Evolutionary conservation across 1,284 basidiomycete genomes (phyloP).

Genomic region (Cutaneotrichosporon dermatis): DNA sequence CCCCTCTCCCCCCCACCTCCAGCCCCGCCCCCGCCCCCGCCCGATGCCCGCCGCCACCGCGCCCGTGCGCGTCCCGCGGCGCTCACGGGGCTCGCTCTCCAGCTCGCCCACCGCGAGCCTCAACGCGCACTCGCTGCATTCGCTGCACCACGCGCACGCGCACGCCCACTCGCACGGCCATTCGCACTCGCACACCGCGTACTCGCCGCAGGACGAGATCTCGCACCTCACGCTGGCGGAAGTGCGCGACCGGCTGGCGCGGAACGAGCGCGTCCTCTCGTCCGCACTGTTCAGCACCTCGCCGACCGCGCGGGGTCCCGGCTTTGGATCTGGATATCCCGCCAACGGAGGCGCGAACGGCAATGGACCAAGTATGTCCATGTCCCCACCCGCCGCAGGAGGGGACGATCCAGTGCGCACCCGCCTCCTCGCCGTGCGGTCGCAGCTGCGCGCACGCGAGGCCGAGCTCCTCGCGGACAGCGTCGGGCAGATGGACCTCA

Average conservation of each 20-base stretch:
- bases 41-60: constrained; percentile 1
- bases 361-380: neutral
- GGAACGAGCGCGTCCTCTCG: constrained; percentile 37
- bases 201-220: constrained; percentile 27
- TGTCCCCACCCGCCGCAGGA: neutral
- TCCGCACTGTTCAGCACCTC: constrained; percentile 26
- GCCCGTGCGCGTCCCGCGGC: constrained; percentile 1
- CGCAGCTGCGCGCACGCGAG: constrained; percentile 33
- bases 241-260: constrained; percentile 36
- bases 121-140: too few relatives aligned
- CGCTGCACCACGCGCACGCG: too few relatives aligned
- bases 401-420: constrained; percentile 31
- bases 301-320: neutral
- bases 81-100: neutral
- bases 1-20: neutral
- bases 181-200: neutral
- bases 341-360: too few relatives aligned
- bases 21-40: neutral
- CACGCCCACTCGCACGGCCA: too few relatives aligned
- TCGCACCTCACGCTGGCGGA: constrained; percentile 31
- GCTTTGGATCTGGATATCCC: neutral
- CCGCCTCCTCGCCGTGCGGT: constrained; percentile 29
- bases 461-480: constrained; percentile 32
- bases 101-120: neutral
- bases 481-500: constrained; percentile 9